These are phyloP conservation scores for Lentinula guzmanii DNA, from an alignment of 768 basidiomycete genomes.

Conservation along the genomic window DNA sequence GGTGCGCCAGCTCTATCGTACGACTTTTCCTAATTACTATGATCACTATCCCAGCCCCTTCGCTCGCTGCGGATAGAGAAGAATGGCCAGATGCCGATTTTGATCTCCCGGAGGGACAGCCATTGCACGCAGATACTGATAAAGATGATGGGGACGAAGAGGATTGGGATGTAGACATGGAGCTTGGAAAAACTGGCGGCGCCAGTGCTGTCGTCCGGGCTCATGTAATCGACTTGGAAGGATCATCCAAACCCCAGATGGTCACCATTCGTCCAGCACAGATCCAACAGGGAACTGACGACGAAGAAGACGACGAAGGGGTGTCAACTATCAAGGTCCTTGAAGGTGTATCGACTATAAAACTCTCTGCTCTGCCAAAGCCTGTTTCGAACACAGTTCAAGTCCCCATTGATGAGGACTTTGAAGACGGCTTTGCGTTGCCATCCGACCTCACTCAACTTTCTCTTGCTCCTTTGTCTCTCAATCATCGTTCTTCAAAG, in stretches of 20 bases:
- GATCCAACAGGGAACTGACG: conserved; percentile 32
- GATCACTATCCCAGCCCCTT: conserved; percentile 56
- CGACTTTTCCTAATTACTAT: conserved; percentile 26
- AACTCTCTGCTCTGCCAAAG: conserved; percentile 50
- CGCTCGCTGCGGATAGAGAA: conserved; percentile 50
- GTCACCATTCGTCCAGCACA: conserved; percentile 67
- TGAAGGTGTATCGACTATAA: conserved; percentile 80
- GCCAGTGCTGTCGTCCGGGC: conserved; percentile 31
- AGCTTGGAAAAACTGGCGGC: conserved; percentile 52
- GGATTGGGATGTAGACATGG: conserved; percentile 81
- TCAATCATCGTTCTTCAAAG: conserved; percentile 76
- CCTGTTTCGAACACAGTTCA: conserved; percentile 26
- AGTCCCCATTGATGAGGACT: conserved; percentile 62
- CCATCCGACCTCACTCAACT: conserved; percentile 77
- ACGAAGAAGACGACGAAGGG: conserved; percentile 69
- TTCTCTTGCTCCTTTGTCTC: conserved; percentile 72
- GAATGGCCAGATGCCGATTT: conserved; percentile 89
- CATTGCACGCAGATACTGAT: conserved; percentile 59
- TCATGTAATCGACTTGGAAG: conserved; percentile 29
- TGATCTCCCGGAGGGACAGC: conserved; percentile 71
- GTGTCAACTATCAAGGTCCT: conserved; percentile 79
- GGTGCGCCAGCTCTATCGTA: conserved; percentile 18
- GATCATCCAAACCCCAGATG: conserved; percentile 35
- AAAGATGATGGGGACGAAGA: conserved; percentile 58
- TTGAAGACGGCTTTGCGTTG: conserved; percentile 78